Percentiles rank a stretch among this genome's conserved stretches.
Conservation (phyloP, 2,329 filamentous ascomycete genomes). For the Aspergillus amoenus region DNA sequence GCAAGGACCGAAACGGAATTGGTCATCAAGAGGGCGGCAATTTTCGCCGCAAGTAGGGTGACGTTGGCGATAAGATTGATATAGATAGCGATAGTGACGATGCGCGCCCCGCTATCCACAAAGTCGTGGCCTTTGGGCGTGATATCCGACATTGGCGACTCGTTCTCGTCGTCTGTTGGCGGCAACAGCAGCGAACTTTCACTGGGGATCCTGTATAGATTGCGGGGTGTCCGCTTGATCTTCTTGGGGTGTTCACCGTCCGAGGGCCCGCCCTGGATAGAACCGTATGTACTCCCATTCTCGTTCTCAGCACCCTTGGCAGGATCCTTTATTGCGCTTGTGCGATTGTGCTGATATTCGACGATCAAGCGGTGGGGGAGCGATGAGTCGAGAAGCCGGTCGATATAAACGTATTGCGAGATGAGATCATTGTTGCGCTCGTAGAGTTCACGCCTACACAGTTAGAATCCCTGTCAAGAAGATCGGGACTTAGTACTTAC, state of each 20-base stretch:
- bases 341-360: conserved; percentile 62
- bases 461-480: neutral
- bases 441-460: conserved; percentile 71
- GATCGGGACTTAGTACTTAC: conserved; percentile 39
- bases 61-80: conserved; percentile 79
- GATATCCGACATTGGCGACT: conserved; percentile 51
- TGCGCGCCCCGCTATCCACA: conserved; percentile 68
- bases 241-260: conserved; percentile 38
- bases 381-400: conserved; percentile 83
- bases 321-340: neutral
- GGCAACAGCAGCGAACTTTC: conserved; percentile 31
- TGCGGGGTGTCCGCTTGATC: conserved; percentile 77
- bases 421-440: conserved; percentile 85
- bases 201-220: conserved; percentile 70
- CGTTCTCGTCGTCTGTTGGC: conserved; percentile 57
- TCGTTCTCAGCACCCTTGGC: neutral
- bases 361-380: conserved; percentile 90
- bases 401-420: conserved; percentile 91
- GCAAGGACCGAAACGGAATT: conserved; percentile 66
- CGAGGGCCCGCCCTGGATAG: neutral
- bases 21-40: conserved; percentile 73
- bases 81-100: conserved; percentile 86
- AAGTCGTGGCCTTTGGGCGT: conserved; percentile 43
- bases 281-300: conserved; percentile 44
- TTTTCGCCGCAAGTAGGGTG: conserved; percentile 72